Percentiles rank a stretch among this genome's conserved stretches.
Conservation (phyloP, 768 basidiomycete genomes). For the Scleroderma bovista region DNA sequence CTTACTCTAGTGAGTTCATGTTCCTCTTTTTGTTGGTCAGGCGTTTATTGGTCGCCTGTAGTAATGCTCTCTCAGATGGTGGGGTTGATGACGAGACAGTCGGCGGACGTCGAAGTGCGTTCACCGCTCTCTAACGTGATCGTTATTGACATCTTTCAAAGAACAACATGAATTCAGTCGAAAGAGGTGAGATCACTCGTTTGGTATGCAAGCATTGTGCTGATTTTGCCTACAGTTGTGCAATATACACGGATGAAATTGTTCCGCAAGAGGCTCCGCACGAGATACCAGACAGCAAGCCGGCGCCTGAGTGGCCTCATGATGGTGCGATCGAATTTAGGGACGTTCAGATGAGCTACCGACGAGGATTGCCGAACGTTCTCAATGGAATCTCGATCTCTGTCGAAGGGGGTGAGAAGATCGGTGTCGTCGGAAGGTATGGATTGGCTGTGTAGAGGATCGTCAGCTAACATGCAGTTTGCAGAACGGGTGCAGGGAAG, state of each 20-base stretch:
- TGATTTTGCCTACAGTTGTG: slow-evolving; percentile 32
- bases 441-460: slow-evolving; percentile 2
- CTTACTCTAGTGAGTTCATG: slow-evolving; percentile 47
- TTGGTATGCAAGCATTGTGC: background rate
- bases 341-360: slow-evolving; percentile 55
- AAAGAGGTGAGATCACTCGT: slow-evolving; percentile 38
- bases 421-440: slow-evolving; percentile 65
- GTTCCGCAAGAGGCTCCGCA: slow-evolving; percentile 63
- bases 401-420: slow-evolving; percentile 66
- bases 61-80: slow-evolving; percentile 50
- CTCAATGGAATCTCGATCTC: slow-evolving; percentile 56
- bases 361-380: slow-evolving; percentile 67
- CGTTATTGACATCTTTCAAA: slow-evolving; percentile 13
- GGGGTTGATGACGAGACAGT: slow-evolving; percentile 50
- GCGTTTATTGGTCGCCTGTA: slow-evolving; percentile 18
- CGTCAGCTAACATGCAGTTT: too few relatives aligned
- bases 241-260: slow-evolving; percentile 38
- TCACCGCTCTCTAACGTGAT: background rate
- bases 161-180: slow-evolving; percentile 66
- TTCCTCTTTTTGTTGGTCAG: background rate
- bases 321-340: slow-evolving; percentile 58
- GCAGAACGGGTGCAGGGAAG: slow-evolving; percentile 50
- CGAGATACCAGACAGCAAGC: slow-evolving; percentile 49
- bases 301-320: slow-evolving; percentile 57
- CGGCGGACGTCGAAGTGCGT: slow-evolving; percentile 59